These are phyloP conservation scores for Mrakia blollopis DNA, from an alignment of 768 basidiomycete genomes.

Conservation along the genomic window DNA sequence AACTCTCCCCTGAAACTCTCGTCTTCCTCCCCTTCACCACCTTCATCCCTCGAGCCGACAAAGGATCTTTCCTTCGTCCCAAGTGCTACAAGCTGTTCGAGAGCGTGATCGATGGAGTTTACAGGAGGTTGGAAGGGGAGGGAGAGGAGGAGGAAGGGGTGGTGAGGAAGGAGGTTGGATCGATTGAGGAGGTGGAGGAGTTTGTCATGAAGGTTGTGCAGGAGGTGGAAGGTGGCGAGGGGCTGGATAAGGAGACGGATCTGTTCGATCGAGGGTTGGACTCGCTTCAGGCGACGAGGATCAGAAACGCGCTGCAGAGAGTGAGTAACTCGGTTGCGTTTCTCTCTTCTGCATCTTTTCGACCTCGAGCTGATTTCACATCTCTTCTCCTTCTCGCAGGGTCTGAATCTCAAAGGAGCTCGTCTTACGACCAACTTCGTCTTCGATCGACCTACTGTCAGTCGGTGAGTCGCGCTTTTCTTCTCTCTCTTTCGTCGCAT, in stretches of 20 bases:
- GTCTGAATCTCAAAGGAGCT: slow-evolving; percentile 46
- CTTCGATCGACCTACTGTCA: slow-evolving; percentile 52
- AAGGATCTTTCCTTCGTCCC: slow-evolving; percentile 53
- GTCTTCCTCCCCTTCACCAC: slow-evolving; percentile 51
- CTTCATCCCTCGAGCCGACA: slow-evolving; percentile 53
- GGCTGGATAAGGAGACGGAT: slow-evolving; percentile 41
- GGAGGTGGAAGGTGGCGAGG: slow-evolving; percentile 5
- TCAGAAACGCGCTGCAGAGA: slow-evolving; percentile 50
- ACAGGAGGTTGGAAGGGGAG: slow-evolving; percentile 48
- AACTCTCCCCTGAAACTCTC: slow-evolving; percentile 53
- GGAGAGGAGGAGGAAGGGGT: slow-evolving; percentile 32
- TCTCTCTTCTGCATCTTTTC: background rate
- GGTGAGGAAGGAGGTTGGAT: background rate
- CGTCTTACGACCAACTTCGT: slow-evolving; percentile 44
- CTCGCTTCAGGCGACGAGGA: slow-evolving; percentile 54
- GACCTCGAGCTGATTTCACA: background rate
- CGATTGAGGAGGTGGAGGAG: slow-evolving; percentile 19
- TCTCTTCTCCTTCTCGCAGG: slow-evolving; percentile 27
- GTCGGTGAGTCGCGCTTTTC: slow-evolving; percentile 40
- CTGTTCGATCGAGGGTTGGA: slow-evolving; percentile 49
- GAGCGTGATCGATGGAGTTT: slow-evolving; percentile 47
- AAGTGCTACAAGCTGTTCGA: slow-evolving; percentile 55
- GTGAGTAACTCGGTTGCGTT: slow-evolving; percentile 36
- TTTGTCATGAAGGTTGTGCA: slow-evolving; percentile 18
- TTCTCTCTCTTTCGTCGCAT: background rate